Evolutionary conservation across 306 rosid species (phyloP), one percentile per base, ranked within the genome.

Genomic region (Quercus suber): DNA sequence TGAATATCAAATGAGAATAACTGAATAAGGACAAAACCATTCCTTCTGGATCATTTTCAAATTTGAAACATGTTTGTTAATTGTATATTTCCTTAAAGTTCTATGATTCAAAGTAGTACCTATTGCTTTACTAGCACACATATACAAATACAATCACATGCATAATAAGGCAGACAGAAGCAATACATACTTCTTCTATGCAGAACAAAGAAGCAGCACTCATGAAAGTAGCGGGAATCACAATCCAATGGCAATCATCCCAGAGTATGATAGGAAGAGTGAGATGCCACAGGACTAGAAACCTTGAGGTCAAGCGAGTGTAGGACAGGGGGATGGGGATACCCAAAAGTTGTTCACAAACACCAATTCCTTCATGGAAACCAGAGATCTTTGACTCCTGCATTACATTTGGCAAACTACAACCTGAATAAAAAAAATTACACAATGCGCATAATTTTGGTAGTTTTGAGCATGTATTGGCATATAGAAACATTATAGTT

Each of bases 181-280:
- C 70, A 64, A 76, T 37, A 65, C 81, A 74, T 89, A 94, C 98
- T 84, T 94, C 97, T 83, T 94, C 98, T 58, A 94, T 94, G 90
- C 98, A 92, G 91, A 94, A 94, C 89, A 94, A 84, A 49, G 98
- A 85, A 28, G 98, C 93, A n/a, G 98, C 98, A 7, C 97, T 94
- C 15, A 94, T 19, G 56, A 94, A 94, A 73, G 98, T 94, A 53
- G 98, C 97, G 51, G 98, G 98, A 87, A 94, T 89, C 41, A 94
- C 98, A 69, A 94, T 86, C 98, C 98, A 94, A 9, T 88, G 97
- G 76, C 98, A 94, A 49, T 92, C 98, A 79, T 94, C 97, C 98
- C 98, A 94, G 27, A 94, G 96, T 77, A 92, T 94, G 88, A 94
- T 73, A 55, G 98, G 98, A 13, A 94, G 98, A 5, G 96, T 94